Base-by-base conservation (phyloP, 2,329 filamentous ascomycete species). In the Xylariaceae sp. region DNA sequence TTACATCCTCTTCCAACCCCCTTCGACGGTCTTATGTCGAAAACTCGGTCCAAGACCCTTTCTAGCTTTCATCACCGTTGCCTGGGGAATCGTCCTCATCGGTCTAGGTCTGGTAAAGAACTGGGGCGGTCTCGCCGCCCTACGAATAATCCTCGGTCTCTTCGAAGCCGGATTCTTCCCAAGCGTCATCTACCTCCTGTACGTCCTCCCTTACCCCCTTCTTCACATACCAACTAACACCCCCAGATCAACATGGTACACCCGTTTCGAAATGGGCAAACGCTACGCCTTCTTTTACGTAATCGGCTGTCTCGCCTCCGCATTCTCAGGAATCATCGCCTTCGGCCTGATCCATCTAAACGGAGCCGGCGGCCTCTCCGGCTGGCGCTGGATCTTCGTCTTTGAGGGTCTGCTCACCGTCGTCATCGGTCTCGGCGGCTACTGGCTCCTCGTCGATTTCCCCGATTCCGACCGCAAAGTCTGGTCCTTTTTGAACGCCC, bases 91-190 rank as follows among this genome's bases (percentile, higher is more conserved):
- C 0, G 76, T 80, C 53, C 85, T 87, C 81, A 82, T 88, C 17
- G 82, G 83, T 4, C 86, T 88, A 77, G 86, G 83, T 10, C 88
- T 88, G 61, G 76, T 80, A 53, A 73, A 79, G 49, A 74, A 75
- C 30, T 87, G 81, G 75, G 66, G 70, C 1, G 71, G 80, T 34
- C 73, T 89, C 56, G 75, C 83, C 0, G 84, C 74, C 0, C 73
- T 87, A 42, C 77, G 87, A 51, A 72, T 85, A 0, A 59, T 89
- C 1, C 77, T 89, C 15, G 88, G 87, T 57, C 64, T 86, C 1
- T 78, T 89, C 45, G 87, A 90, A 69, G 82, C 84, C 17, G 84
- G 87, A 0, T 89, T 88, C 73, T 90, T 90, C 73, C 87, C 87
- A 0, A 82, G 83, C 53, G 87, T 82, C 56, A 85, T 88, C 0